These are phyloP conservation scores for Fusarium chlamydosporum DNA, from an alignment of 2,329 filamentous ascomycete genomes.

Conservation along the genomic window DNA sequence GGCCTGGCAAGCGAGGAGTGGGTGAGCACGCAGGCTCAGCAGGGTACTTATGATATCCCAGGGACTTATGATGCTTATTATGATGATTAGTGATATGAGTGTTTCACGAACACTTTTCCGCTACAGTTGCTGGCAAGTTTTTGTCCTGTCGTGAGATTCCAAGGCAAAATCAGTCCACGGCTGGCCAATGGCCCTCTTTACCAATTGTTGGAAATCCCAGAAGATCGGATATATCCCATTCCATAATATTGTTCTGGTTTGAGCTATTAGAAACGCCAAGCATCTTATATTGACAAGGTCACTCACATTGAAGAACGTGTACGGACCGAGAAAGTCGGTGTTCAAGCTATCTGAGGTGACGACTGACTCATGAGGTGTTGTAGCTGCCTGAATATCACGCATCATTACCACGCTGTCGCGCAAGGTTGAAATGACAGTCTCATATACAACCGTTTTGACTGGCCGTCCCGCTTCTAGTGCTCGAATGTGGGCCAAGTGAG, in stretches of 20 bases:
- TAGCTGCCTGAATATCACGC: slow-evolving; percentile 26
- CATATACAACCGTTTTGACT: slow-evolving; percentile 45
- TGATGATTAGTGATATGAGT: slow-evolving; percentile 57
- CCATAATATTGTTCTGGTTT: slow-evolving; percentile 42
- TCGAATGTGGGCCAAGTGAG: slow-evolving; percentile 45
- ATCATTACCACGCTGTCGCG: slow-evolving; percentile 40
- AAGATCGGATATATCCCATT: slow-evolving; percentile 49
- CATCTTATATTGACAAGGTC: background rate
- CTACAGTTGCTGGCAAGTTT: background rate
- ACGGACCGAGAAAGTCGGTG: slow-evolving; percentile 37
- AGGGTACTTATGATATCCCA: slow-evolving; percentile 65
- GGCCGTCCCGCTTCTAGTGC: slow-evolving; percentile 44
- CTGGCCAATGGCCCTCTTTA: slow-evolving; percentile 32
- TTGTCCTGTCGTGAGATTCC: background rate
- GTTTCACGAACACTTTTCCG: background rate
- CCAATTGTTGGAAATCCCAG: slow-evolving; percentile 40
- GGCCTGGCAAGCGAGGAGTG: slow-evolving; percentile 73
- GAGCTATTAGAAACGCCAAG: slow-evolving; percentile 15
- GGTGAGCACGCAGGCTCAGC: slow-evolving; percentile 73
- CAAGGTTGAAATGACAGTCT: slow-evolving; percentile 40
- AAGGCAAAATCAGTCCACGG: slow-evolving; percentile 12
- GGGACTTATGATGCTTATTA: slow-evolving; percentile 67
- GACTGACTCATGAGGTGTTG: slow-evolving; percentile 42
- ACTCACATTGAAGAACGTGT: slow-evolving; percentile 43
- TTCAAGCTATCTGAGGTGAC: slow-evolving; percentile 31